Conservation (phyloP, 129 eudicot genomes). For the Flaveria bidentis region DNA sequence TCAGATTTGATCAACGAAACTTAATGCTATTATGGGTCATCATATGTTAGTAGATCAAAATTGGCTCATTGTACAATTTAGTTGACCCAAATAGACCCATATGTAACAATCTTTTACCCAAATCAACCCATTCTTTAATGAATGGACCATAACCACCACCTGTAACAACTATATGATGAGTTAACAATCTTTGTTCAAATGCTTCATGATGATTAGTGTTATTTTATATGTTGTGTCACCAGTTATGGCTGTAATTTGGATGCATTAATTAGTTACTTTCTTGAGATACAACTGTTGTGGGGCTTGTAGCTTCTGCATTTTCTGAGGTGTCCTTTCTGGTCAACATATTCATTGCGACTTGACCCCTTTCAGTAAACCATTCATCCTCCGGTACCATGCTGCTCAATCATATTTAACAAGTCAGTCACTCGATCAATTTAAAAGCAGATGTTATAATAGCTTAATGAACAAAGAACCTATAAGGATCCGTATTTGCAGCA, state of each 20-base stretch:
- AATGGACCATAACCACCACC: neutral
- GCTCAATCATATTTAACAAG: constrained; percentile 23
- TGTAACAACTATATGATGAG: neutral
- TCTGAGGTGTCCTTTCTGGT: constrained; percentile 47
- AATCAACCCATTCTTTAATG: neutral
- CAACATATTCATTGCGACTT: constrained; percentile 69
- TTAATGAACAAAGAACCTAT: constrained; percentile 40
- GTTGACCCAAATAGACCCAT: neutral
- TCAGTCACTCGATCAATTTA: neutral
- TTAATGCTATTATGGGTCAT: neutral
- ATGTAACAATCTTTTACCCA: neutral
- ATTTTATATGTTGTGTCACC: neutral
- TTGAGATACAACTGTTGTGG: constrained; percentile 52
- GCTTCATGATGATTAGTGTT: neutral
- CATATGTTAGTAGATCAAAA: neutral
- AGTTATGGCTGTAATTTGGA: neutral
- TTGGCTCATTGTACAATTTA: neutral
- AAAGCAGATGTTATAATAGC: neutral
- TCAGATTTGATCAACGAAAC: neutral
- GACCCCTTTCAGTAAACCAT: constrained; percentile 79
- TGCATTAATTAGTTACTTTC: constrained; percentile 38
- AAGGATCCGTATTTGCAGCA: constrained; percentile 57
- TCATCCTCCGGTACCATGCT: constrained; percentile 86
- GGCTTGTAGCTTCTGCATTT: constrained; percentile 50
- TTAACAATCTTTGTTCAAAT: neutral